Base-by-base conservation (phyloP, 192 early-diverging fungal species). In the Backusella luteola region DNA sequence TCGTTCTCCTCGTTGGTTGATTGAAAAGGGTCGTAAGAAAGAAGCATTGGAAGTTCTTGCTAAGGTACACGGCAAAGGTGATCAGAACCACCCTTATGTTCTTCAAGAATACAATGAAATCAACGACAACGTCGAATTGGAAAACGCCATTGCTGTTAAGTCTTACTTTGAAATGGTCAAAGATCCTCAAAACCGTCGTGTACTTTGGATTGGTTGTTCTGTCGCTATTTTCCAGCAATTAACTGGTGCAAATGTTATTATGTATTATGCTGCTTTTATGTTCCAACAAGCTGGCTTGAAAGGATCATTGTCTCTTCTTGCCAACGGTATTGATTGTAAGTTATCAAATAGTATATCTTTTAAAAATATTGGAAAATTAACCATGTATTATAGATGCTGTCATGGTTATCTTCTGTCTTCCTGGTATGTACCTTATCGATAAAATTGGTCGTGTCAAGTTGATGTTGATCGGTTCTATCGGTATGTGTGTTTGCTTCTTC, bases 1-100 rank as follows among this genome's bases (percentile, higher is more conserved):
- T 44, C 90, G 84, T 73, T 94, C 94, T 14, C 93, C 94, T 2
- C 93, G 94, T 79, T 96, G 94, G 94, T 85, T 96, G 73, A 77
- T 93, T 52, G 86, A 86, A 69, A 73, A 90, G 32, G 90, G 86
- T 66, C 87, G 87, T 19, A 63, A 77, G 12, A 93, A 92, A 29
- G 90, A 96, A 78, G 93, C 92, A 56, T 39, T 77, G 32, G 52
- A 35, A 39, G 76, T 77, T 0, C 69, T 77, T 69, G 76, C 76
- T 59, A 46, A 36, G 4, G 69, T 77, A 23, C 76, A 77, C 41
- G 76, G 76, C 38, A 71, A 35, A 9, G 76, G 76, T 12, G 69
- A 77, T 32, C 34, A 69, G 0, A 71, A 71, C 6, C 76, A 77
- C 11, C 68, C 76, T 14, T 84, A 76, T 44, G 90, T 95, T 11